phyloP scores from a whole-genome alignment of 345 rosid species.

The Boechera divaricarpa region DNA sequence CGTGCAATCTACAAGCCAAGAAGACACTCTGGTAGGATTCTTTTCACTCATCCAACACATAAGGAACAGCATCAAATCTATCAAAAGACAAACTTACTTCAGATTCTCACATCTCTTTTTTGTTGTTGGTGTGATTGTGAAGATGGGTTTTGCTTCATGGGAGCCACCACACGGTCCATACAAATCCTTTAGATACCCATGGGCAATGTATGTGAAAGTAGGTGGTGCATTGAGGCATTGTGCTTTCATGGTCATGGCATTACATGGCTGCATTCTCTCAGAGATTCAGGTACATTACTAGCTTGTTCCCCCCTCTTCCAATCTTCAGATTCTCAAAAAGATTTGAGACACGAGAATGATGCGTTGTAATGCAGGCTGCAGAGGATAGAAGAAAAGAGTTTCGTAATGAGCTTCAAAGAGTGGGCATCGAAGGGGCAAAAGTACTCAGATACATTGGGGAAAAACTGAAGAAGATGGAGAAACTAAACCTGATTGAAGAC shows the following conservation, averaged over 20 bases:
- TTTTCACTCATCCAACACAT: constrained; percentile 3
- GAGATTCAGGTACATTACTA: constrained; percentile 75
- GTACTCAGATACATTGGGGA: constrained; percentile 71
- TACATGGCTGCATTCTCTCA: constrained; percentile 96
- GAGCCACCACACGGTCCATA: constrained; percentile 98
- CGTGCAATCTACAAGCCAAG: constrained; percentile 85
- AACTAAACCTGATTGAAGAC: constrained; percentile 55
- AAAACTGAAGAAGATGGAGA: constrained; percentile 80
- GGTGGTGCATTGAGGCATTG: constrained; percentile 90
- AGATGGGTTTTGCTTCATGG: constrained; percentile 92
- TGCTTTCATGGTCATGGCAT: constrained; percentile 91
- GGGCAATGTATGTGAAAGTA: constrained; percentile 79
- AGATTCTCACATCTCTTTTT: background rate
- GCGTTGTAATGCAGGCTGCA: constrained; percentile 57
- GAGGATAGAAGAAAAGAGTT: constrained; percentile 66
- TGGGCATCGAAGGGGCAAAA: constrained; percentile 72
- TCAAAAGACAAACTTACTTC: constrained; percentile 18
- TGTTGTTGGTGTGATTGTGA: constrained; percentile 30
- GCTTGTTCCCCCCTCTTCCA: constrained; percentile 2
- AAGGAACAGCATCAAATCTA: background rate
- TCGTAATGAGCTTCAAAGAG: constrained; percentile 61
- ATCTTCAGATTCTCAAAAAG: background rate
- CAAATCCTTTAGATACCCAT: constrained; percentile 65
- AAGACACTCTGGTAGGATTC: constrained; percentile 73
- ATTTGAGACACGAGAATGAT: background rate